Base-by-base conservation (phyloP, 2,329 filamentous ascomycete species). In the Lachnellula cervina region DNA sequence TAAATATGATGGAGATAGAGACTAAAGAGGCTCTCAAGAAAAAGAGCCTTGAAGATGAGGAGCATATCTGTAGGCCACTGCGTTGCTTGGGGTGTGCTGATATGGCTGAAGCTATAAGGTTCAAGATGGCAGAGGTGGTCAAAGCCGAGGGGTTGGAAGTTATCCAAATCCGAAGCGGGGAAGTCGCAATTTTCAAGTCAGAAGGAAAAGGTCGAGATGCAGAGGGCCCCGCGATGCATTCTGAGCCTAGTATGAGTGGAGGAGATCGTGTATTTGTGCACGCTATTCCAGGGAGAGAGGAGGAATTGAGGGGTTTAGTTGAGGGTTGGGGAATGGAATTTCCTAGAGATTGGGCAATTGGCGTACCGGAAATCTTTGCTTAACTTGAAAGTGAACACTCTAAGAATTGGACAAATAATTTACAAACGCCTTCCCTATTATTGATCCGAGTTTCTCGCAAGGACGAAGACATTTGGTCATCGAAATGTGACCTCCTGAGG, bases 241-340 rank as follows among this genome's bases (percentile, higher is more conserved):
- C 38, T 8, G 54, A 56, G 35, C 54, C 54, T 13, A 16, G 6
- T 32, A 32, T 32, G 21, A 56, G 52, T 35, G 32, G 32, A 4
- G 32, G 54, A 6, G 54, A 56, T 52, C 28, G 54, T 35, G 38
- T 56, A 1, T 53, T 56, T 38, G 54, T 56, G 23, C 49, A 56
- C 38, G 50, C 53, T 28, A 45, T 56, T 28, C 54, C 54, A 17
- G 54, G 54, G 4, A 52, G 21, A 34, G 49, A 56, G 32, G 45
- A 48, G 16, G 49, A 56, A 32, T 19, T 56, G 11, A 48, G 49
- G 28, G 44, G 8, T 4, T 43, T 56, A 19, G 37, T 53, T 16
- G 45, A 40, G 37, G 45, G 50, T 14, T 56, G 54, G 54, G 49
- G 54, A 23, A 52, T 56, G 50, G 37, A 45, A 16, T 56, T 56